These are phyloP conservation scores for Aspergillus felis DNA, from an alignment of 2,329 filamentous ascomycete species.

Conservation along the genomic window DNA sequence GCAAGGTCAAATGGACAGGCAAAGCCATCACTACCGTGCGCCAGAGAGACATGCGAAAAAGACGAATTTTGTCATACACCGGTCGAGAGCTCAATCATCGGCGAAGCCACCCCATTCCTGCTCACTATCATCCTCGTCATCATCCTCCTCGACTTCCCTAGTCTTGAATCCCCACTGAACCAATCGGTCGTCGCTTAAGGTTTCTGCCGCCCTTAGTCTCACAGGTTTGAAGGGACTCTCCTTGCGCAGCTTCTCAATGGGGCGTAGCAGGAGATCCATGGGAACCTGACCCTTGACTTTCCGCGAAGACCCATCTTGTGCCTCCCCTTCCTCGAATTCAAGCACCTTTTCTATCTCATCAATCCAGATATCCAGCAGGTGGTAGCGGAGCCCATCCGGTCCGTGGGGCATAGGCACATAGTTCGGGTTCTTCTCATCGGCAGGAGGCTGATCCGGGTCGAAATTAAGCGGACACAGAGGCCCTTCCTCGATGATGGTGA, in stretches of 20 bases:
- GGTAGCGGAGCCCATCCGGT: conserved; percentile 79
- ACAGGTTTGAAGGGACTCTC: conserved; percentile 67
- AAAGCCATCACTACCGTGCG: not conserved
- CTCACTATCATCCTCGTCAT: conserved; percentile 44
- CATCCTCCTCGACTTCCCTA: conserved; percentile 37
- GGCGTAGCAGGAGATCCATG: conserved; percentile 41
- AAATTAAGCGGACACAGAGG: conserved; percentile 40
- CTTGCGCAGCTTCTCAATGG: conserved; percentile 42
- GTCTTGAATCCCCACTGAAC: conserved; percentile 53
- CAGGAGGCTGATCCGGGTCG: conserved; percentile 26
- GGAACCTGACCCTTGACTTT: conserved; percentile 37
- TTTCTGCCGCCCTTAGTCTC: conserved; percentile 64
- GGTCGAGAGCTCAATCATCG: conserved; percentile 37
- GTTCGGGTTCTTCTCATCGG: conserved; percentile 22
- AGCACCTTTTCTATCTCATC: conserved; percentile 78
- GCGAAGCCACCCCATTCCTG: conserved; percentile 68
- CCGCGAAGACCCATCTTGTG: conserved; percentile 23
- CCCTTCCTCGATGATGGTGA: conserved; percentile 38
- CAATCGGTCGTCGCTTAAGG: conserved; percentile 69
- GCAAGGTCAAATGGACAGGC: not conserved
- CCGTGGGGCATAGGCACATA: conserved; percentile 51
- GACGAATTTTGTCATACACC: not conserved
- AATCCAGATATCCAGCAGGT: conserved; percentile 85
- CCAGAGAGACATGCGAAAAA: conserved; percentile 13
- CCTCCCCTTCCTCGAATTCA: conserved; percentile 41